Base-by-base conservation (phyloP, 1,139 yeast species). In the Blastobotrys persicus region DNA sequence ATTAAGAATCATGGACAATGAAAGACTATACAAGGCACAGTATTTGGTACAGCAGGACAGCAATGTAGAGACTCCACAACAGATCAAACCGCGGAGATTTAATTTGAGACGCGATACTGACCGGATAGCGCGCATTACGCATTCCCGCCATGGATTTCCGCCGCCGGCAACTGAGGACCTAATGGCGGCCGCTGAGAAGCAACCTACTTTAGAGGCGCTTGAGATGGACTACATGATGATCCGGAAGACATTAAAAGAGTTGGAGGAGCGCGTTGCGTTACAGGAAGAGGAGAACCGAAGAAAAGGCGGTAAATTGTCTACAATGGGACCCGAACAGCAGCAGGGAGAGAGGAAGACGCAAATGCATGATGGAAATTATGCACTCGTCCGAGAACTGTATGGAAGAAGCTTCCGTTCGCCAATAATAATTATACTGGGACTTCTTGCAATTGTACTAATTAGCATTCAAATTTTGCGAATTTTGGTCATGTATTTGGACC, bases 151-250 rank as follows among this genome's bases (percentile, higher is more conserved):
- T 23, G 37, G 41, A 16, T 9, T 9, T 9, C 28, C 5, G 9
- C 13, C 35, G 16, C 46, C 51, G 7, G 19, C 40, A 19, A 9
- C 40, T 7, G 51, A 45, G 13, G 51, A 45, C 9, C 28, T 45
- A 13, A 28, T 45, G 16, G 38, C 41, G 12, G 45, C 45, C 16
- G 42, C 37, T 17, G 42, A 44, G 19, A 37, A 43, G 31, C 31
- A 43, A 13, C 38, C 33, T 17, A 20, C 40, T 6, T 37, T 34
- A 12, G 44, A 46, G 11, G 48, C 58, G 4, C 47, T 58, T 32
- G 54, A 52, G 18, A 44, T 56, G 23, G 60, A 58, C 47, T 53
- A 53, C 42, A 51, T 57, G 58, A 49, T 55, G 50, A 52, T 58
- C 16, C 48, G 55, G 7, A 53, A 56, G 48, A 46, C 56, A n/a